These are phyloP conservation scores for Pisolithus orientalis DNA, from an alignment of 768 basidiomycete genomes.

Conservation along the genomic window DNA sequence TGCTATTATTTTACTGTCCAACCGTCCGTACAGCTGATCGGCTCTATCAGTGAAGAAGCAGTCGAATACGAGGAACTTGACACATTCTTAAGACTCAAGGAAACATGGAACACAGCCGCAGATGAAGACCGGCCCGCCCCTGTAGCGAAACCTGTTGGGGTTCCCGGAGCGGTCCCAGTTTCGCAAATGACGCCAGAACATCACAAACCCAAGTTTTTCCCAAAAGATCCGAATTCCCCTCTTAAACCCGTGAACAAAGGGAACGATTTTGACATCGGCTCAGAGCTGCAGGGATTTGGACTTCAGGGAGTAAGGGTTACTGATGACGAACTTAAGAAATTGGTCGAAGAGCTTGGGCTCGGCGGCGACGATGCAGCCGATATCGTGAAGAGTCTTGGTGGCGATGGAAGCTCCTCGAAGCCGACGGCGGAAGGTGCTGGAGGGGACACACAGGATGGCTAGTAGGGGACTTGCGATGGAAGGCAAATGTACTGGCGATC, in stretches of 20 bases:
- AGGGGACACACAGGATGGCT: background rate
- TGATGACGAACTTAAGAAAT: constrained; percentile 61
- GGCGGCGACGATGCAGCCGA: constrained; percentile 73
- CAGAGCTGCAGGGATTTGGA: constrained; percentile 63
- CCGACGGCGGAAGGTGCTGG: background rate
- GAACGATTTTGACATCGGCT: constrained; percentile 57
- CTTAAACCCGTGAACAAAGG: constrained; percentile 53
- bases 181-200: constrained; percentile 77
- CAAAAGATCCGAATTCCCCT: constrained; percentile 37
- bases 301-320: constrained; percentile 75
- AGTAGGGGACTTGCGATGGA: no score
- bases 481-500: no score
- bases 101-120: constrained; percentile 52
- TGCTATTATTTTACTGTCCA: constrained; percentile 20
- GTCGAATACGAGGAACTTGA: constrained; percentile 75
- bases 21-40: constrained; percentile 4
- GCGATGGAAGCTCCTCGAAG: constrained; percentile 11
- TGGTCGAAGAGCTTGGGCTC: constrained; percentile 72
- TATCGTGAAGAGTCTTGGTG: constrained; percentile 57
- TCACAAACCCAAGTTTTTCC: constrained; percentile 52
- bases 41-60: constrained; percentile 64
- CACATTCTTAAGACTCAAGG: constrained; percentile 64
- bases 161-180: constrained; percentile 72
- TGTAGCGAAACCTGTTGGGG: constrained; percentile 59
- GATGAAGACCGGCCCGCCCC: constrained; percentile 59